Percentiles rank a stretch among this genome's conserved stretches.
Evolutionary conservation across 2,329 filamentous ascomycete genomes (phyloP).

Genomic region (Fragosphaeria purpurea): DNA sequence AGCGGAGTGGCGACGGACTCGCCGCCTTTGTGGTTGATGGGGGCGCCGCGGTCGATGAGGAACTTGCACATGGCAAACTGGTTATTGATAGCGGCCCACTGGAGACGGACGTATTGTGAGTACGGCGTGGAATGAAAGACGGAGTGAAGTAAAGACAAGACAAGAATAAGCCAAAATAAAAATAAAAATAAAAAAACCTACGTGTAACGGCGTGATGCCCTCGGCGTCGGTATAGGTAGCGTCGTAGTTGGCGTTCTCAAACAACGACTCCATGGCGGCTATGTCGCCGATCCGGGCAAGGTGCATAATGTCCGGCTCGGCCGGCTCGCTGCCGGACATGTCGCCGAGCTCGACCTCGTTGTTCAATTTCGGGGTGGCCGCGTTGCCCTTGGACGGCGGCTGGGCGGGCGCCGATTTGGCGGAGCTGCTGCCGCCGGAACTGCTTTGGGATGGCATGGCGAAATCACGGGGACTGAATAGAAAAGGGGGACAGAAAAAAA

Average conservation of each 20-base stretch:
- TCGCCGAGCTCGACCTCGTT: slow-evolving; percentile 44
- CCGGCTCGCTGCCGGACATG: slow-evolving; percentile 28
- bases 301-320: slow-evolving; percentile 87
- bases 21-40: slow-evolving; percentile 91
- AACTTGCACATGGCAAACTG: slow-evolving; percentile 97
- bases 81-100: slow-evolving; percentile 99
- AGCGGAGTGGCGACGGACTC: slow-evolving; percentile 89
- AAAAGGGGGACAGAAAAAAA: background rate
- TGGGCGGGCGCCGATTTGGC: slow-evolving; percentile 35
- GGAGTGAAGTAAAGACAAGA: background rate
- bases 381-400: slow-evolving; percentile 43
- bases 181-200: slow-evolving; percentile 25
- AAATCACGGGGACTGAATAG: background rate
- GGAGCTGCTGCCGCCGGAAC: background rate
- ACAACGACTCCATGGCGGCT: slow-evolving; percentile 76
- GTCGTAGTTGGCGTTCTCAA: slow-evolving; percentile 71
- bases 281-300: slow-evolving; percentile 82
- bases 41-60: slow-evolving; percentile 71
- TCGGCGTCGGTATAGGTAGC: slow-evolving; percentile 80
- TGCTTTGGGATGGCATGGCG: background rate
- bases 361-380: slow-evolving; percentile 45
- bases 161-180: background rate
- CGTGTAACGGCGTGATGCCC: slow-evolving; percentile 91
- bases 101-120: slow-evolving; percentile 2
- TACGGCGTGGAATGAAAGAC: background rate